Evolutionary conservation across 805 yeast species (phyloP).

Genomic region (Starmerella bombicola): DNA sequence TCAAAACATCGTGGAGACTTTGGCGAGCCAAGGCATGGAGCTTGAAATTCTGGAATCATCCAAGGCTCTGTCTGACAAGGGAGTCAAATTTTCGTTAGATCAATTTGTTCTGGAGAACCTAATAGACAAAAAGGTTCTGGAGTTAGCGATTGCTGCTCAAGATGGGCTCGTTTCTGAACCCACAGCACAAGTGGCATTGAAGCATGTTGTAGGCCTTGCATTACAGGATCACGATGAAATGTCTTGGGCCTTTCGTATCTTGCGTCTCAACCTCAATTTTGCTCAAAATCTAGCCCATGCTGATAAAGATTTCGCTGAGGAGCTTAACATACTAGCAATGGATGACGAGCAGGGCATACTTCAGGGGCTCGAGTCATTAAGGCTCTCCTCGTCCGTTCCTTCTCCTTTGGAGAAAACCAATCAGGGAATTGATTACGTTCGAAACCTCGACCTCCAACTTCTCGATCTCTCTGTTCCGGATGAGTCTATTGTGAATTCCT

Average conservation of each 20-base stretch:
- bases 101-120: background rate
- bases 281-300: background rate
- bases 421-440: background rate
- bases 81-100: constrained; percentile 6
- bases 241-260: constrained; percentile 5
- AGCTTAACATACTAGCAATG: constrained; percentile 4
- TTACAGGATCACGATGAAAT: constrained; percentile 2
- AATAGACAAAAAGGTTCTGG: constrained; percentile 1
- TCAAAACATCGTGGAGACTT: constrained; percentile 11
- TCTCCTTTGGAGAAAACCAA: background rate
- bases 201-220: constrained; percentile 6
- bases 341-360: constrained; percentile 9
- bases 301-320: background rate
- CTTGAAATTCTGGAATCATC: constrained; percentile 9
- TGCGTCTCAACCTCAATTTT: constrained; percentile 1
- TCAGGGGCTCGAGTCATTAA: background rate
- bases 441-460: background rate
- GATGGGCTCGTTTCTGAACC: constrained; percentile 8
- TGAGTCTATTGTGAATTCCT: background rate
- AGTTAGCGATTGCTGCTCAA: constrained; percentile 12
- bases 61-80: background rate
- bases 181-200: constrained; percentile 6
- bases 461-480: constrained; percentile 8
- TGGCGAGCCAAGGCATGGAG: constrained; percentile 3
- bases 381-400: background rate